Conservation (phyloP, 129 eudicot species). For the Artemisia annua region DNA sequence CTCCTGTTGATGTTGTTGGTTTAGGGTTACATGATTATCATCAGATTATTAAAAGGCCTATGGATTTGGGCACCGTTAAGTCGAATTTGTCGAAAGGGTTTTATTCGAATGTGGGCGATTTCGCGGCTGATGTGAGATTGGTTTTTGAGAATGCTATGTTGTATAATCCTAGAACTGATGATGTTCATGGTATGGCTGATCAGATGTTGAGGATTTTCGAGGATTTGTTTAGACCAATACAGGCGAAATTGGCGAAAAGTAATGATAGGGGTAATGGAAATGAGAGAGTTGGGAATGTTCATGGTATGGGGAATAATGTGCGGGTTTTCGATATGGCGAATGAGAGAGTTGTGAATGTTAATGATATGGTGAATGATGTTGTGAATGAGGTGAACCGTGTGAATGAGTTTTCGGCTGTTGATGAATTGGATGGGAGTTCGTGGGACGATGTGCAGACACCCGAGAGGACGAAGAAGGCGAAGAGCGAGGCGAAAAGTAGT, state of each 20-base stretch:
- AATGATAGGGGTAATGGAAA: neutral
- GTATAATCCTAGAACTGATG: conserved; percentile 80
- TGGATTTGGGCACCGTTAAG: conserved; percentile 94
- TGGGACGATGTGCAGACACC: conserved; percentile 67
- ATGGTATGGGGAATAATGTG: too few relatives aligned
- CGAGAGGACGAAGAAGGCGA: conserved; percentile 47
- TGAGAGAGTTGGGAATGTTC: too few relatives aligned
- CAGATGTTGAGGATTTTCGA: conserved; percentile 57
- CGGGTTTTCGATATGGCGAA: too few relatives aligned
- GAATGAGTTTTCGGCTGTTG: conserved; percentile 31
- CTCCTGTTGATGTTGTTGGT: conserved; percentile 72
- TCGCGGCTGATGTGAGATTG: conserved; percentile 72
- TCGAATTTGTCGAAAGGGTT: conserved; percentile 45
- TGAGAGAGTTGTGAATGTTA: too few relatives aligned
- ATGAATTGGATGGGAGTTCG: conserved; percentile 67
- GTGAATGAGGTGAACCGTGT: neutral
- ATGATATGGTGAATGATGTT: too few relatives aligned
- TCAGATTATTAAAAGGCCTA: conserved; percentile 68
- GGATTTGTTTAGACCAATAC: conserved; percentile 63
- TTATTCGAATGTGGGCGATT: conserved; percentile 52
- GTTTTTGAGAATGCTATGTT: conserved; percentile 80
- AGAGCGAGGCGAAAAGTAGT: conserved; percentile 43
- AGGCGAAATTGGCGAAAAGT: conserved; percentile 38
- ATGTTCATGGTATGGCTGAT: conserved; percentile 68
- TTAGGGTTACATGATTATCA: conserved; percentile 88